Evolutionary conservation across 352 stramenopile species (phyloP).

Genomic region (Aphanomyces astaci): DNA sequence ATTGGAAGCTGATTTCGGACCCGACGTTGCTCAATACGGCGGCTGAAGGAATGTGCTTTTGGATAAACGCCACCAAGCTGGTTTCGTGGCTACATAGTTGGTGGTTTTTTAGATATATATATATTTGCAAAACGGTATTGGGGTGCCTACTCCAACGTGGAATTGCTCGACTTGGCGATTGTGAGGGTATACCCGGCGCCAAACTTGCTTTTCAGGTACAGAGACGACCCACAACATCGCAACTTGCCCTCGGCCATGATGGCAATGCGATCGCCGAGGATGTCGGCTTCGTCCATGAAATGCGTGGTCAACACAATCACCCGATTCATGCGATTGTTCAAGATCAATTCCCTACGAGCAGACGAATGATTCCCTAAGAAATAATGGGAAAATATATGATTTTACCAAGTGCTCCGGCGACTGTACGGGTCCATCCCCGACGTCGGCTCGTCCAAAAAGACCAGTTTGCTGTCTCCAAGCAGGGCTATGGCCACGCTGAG

Average conservation of each 20-base stretch:
- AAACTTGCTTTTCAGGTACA: slow-evolving; percentile 79
- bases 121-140: no score
- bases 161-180: slow-evolving; percentile 27
- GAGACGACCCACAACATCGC: slow-evolving; percentile 44
- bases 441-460: slow-evolving; percentile 86
- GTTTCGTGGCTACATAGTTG: slow-evolving; percentile 5
- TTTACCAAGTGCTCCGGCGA: slow-evolving; percentile 32
- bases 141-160: background rate
- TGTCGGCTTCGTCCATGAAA: slow-evolving; percentile 89
- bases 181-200: slow-evolving; percentile 72
- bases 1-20: slow-evolving; percentile 64
- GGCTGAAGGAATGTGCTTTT: slow-evolving; percentile 21
- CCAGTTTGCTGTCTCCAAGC: slow-evolving; percentile 55
- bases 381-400: no score
- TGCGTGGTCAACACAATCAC: slow-evolving; percentile 86
- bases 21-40: slow-evolving; percentile 52
- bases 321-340: slow-evolving; percentile 46
- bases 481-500: slow-evolving; percentile 71
- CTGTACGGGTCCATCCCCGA: slow-evolving; percentile 93
- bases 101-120: no score
- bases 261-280: slow-evolving; percentile 84
- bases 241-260: slow-evolving; percentile 80
- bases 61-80: slow-evolving; percentile 1
- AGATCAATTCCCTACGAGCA: slow-evolving; percentile 44
- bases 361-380: background rate